Base-by-base conservation (phyloP, 176 grass and related monocot genomes). In the Paspalum vaginatum region DNA sequence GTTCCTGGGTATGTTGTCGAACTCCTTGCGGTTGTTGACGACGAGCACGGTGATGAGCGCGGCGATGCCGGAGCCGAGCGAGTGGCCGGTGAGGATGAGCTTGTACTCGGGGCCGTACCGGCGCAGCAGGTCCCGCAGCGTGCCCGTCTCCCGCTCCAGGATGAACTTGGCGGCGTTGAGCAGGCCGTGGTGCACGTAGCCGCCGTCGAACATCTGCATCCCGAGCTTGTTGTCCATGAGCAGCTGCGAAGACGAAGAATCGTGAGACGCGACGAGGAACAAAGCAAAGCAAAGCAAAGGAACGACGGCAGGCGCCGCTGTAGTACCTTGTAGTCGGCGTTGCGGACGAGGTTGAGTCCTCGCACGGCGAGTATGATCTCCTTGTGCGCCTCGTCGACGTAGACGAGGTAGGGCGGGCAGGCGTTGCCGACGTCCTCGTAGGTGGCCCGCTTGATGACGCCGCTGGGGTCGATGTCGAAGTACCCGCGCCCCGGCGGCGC, bases 291-390 rank as follows among this genome's bases (percentile, higher is more conserved):
- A n/a, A n/a, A n/a, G n/a, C n/a, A n/a, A n/a, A n/a, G n/a, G n/a
- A n/a, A n/a, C n/a, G n/a, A n/a, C n/a, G n/a, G n/a, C n/a, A n/a
- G n/a, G n/a, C n/a, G n/a, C n/a, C n/a, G n/a, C n/a, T n/a, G n/a
- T n/a, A n/a, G n/a, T n/a, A 94, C 92, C 93, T 96, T 85, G 86
- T 99, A 99, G 85, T 99, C 97, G 61, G 90, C 90, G 85, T 99
- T 83, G 58, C 93, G 97, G 66, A 84, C 79, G 85, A 99, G 97
- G 87, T 99, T 99, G 82, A 99, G 93, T 11, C 97, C 97, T 18
- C 97, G 90, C 6, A 99, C 47, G 79, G 97, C 93, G 71, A 99
- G 90, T 69, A 99, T 38, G 86, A 99, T 7, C 82, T 99, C 93
- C 79, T 74, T 86, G 84, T 84, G 75, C 4, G 9, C 39, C 47